A percentile compares a stretch with the other conserved stretches of the same genome.
Conservation (phyloP, 1,284 basidiomycete species). For the Trametes sp. region DNA sequence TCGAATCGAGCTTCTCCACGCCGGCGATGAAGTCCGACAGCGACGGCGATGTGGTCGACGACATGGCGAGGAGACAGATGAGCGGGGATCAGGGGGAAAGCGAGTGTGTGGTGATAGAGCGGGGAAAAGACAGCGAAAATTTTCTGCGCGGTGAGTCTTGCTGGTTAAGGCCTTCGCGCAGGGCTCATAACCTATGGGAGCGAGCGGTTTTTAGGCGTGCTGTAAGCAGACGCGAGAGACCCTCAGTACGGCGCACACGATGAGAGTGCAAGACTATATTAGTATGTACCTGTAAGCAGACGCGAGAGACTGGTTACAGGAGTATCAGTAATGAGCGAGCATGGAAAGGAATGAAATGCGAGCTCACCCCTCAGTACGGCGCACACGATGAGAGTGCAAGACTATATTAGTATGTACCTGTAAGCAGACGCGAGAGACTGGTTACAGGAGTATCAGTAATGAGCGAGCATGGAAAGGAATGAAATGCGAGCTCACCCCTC, state of each 20-base stretch:
- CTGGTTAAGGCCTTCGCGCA: conserved; percentile 12
- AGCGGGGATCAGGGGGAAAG: not conserved
- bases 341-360: not conserved
- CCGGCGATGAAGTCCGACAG: conserved; percentile 17
- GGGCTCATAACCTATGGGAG: conserved; percentile 24
- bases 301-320: not conserved
- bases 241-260: conserved; percentile 1
- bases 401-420: no score
- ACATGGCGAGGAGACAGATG: conserved; percentile 8
- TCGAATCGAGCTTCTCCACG: conserved; percentile 20
- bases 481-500: no score
- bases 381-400: no score
- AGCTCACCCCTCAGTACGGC: not conserved
- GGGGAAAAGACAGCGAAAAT: not conserved
- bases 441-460: no score
- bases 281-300: not conserved
- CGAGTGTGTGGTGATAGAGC: not conserved
- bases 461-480: no score
- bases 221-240: not conserved
- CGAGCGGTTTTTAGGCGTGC: not conserved
- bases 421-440: no score
- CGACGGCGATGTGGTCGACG: conserved; percentile 6
- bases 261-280: conserved; percentile 1
- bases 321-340: not conserved
- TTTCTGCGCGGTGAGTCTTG: conserved; percentile 14